Evolutionary conservation across 345 rosid genomes (phyloP), one percentile per base, ranked within the genome.

Genomic region (Corchorus olitorius): DNA sequence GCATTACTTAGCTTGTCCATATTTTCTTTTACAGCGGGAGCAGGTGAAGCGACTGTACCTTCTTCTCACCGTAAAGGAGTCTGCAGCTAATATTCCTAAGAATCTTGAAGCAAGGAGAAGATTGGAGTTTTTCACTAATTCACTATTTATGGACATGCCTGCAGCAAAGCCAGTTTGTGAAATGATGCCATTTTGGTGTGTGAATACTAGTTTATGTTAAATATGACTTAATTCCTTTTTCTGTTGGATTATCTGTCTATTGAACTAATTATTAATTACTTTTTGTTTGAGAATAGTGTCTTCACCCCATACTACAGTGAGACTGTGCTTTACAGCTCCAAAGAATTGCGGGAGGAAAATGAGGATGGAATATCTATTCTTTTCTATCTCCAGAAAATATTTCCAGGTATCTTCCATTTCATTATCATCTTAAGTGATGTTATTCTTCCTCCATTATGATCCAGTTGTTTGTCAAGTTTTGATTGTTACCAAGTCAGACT

Each of bases 261-360:
- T 56, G 63, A 68, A 74, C 58, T 76, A 54, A 74, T 62, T 20
- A 33, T 64, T 72, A 55, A 46, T 74, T 43, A 45, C 65, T 50
- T 62, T 15, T 68, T 75, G 67, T 67, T 77, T 80, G 81, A 56
- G 78, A 75, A 83, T 76, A 96, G 99, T 78, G 97, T 96, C 74
- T 96, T 96, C 87, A 96, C 99, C 43, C 99, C 99, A 13, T 96
- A 96, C 90, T 96, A 96, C 89, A 96, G 98, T 55, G 99, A 96
- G 91, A 96, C 99, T 69, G 99, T 96, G 69, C 86, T 96, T 67
- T 96, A 96, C 87, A 93, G 99, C 81, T 85, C 88, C 81, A 86
- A 94, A 58, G 99, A 96, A 5, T 81, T 96, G 82, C 95, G 89
- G 76, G 87, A 84, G 17, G 98, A 96, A 88, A 96, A 96, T 83